Evolutionary conservation across 2,329 filamentous ascomycete genomes (phyloP), one percentile per base, ranked within the genome.

Genomic region (Trichoderma atroviride): DNA sequence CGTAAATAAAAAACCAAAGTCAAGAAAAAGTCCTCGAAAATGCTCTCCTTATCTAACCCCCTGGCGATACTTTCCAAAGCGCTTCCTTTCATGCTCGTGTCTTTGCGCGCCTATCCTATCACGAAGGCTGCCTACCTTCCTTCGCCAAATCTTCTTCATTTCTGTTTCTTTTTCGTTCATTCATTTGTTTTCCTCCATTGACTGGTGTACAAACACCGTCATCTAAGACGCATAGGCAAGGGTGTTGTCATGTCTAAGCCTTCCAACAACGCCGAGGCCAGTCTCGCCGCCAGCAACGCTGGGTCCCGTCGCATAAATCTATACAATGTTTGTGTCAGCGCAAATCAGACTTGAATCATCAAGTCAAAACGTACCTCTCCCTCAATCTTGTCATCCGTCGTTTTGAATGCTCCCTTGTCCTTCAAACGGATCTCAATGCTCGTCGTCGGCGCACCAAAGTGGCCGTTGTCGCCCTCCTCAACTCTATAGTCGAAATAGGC

Each of bases 401-500:
- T 91, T 79, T 88, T 89, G 71, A 87, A 81, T 40, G 81, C 80
- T 5, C 82, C 82, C 37, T 83, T 88, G 76, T 93, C 91, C 74
- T 85, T 87, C 71, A 97, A 78, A 75, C 92, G 87, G 50, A 97
- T 79, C 81, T 98, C 95, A 1, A 95, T 86, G 74, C 89, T 91
- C 72, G 91, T 92, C 52, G 96, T 77, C 2, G 95, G 94, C 11
- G 91, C 85, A 3, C 96, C 96, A 76, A 98, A 97, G 78, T 97
- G 94, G 72, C 77, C 74, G 62, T 74, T 72, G 63, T 72, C 74
- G 55, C 79, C 77, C 52, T 78, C 79, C 47, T 80, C 81, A 71
- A 86, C 84, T 73, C 95, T 85, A 79, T 98, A 98, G 78, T 98
- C 95, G 76, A 92, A 96, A 50, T 94, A 86, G 71, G 92, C 90